phyloP scores from a whole-genome alignment of 2,329 filamentous ascomycete genomes.

The Phyllosticta capitalensis region DNA sequence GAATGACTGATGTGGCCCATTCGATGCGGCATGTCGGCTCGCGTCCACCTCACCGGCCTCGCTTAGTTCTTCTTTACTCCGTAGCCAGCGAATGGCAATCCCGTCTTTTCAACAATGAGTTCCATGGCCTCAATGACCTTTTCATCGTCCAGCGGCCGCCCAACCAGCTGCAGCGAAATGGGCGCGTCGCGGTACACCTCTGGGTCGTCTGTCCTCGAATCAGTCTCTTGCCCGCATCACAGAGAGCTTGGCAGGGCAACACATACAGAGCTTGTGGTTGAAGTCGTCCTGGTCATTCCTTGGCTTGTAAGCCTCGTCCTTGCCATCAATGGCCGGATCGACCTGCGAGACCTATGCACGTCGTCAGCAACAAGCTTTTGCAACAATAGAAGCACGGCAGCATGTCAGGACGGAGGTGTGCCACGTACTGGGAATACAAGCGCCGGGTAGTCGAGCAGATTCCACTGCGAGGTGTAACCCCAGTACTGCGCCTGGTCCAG shows the following conservation, averaged over 20 bases:
- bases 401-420: neutral
- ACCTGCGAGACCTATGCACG: conserved; percentile 21
- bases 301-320: conserved; percentile 26
- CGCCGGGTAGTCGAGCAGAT: conserved; percentile 57
- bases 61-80: conserved; percentile 2
- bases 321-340: conserved; percentile 33
- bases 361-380: conserved; percentile 2
- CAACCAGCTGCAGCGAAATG: conserved; percentile 45
- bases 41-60: neutral
- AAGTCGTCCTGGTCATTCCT: conserved; percentile 40
- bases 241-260: conserved; percentile 7
- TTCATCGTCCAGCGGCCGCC: conserved; percentile 45
- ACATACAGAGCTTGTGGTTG: conserved; percentile 38
- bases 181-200: conserved; percentile 41
- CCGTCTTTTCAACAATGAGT: conserved; percentile 22
- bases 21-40: neutral
- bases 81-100: conserved; percentile 18
- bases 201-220: conserved; percentile 27
- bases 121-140: conserved; percentile 37
- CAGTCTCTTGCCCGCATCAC: neutral
- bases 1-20: neutral
- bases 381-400: neutral
- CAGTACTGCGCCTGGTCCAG: conserved; percentile 48
- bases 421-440: conserved; percentile 47
- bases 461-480: conserved; percentile 60